Evolutionary conservation across 2,329 filamentous ascomycete species (phyloP), one percentile per base, ranked within the genome.

Genomic region (Sphaerulina populicola): DNA sequence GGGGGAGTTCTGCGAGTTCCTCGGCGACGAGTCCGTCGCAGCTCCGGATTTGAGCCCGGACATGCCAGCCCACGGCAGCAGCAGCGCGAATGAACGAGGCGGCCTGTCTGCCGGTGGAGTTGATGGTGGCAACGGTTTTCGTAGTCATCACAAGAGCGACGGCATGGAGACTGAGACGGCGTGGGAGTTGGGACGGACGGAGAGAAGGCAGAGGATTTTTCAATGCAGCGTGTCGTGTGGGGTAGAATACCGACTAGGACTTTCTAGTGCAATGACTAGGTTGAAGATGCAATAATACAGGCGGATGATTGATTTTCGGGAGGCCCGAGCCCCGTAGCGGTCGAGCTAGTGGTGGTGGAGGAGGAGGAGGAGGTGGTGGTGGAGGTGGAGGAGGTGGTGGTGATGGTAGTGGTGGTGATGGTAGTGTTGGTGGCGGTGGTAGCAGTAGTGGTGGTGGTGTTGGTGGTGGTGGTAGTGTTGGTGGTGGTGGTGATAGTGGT

Each of bases 31-130:
- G 80, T 49, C 88, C 88, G 64, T 93, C 86, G 57, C 86, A 79
- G 63, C 88, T 91, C 64, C 89, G 82, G 69, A 97, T 78, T 73
- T 97, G 93, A 29, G 90, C 93, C 64, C 88, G 86, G 51, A 98
- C 91, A 68, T 85, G 82, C 75, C 93, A 97, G 59, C 93, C 93
- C 50, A 97, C 85, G 54, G 93, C 93, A 40, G 88, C 88, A 52
- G 91, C 91, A 66, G 95, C 89, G 60, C 93, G 86, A 62, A 96
- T 93, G 64, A 98, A 82, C 53, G 90, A 96, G 52, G 91, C 91
- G 58, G 91, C 89, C 76, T 98, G 93, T 63, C 93, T 86, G 65
- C 93, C 93, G 68, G 88, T 91, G 67, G 88, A 88, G 72, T 97
- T 97, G 73, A 97, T 90, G 66, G 95, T 84, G 66, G 90, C 91